Evolutionary conservation across 2,329 filamentous ascomycete species (phyloP).

Genomic region (Tympanopsis confertula): DNA sequence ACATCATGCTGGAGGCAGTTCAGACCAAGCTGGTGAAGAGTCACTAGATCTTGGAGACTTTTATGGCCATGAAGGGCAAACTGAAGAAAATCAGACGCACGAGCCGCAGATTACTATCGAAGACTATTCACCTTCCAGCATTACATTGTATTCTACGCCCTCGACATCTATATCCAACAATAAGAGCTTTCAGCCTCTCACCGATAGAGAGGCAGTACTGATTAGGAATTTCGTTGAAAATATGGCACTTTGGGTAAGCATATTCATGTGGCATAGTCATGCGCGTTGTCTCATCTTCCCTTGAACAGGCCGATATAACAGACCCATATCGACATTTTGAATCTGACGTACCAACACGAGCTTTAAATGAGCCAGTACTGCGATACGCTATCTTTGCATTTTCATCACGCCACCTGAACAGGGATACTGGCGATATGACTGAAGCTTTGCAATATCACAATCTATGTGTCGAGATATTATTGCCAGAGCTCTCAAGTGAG

Average conservation of each 20-base stretch:
- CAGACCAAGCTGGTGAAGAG: no score
- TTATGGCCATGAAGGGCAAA: no score
- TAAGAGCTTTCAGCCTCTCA: no score
- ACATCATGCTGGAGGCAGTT: no score
- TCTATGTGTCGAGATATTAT: constrained; percentile 17
- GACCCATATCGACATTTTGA: constrained; percentile 17
- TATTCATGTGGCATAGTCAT: background rate
- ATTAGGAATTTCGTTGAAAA: constrained; percentile 17
- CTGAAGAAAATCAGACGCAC: no score
- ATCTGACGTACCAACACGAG: constrained; percentile 14
- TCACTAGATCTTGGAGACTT: no score
- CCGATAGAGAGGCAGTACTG: constrained; percentile 6
- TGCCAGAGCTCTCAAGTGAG: constrained; percentile 13
- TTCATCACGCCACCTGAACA: constrained; percentile 17
- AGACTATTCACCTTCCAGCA: no score
- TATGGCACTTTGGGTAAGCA: constrained; percentile 16
- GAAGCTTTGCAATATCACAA: constrained; percentile 19
- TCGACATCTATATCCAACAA: no score
- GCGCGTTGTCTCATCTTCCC: background rate
- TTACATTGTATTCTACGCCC: no score
- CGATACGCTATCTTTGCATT: constrained; percentile 18
- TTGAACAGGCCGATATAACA: constrained; percentile 13
- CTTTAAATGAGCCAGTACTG: constrained; percentile 16
- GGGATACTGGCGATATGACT: constrained; percentile 9
- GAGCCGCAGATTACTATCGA: no score